A percentile compares a stretch with the other conserved stretches of the same genome.
These are phyloP conservation scores for Madurella mycetomatis DNA, from an alignment of 2,329 filamentous ascomycete species.

Conservation along the genomic window DNA sequence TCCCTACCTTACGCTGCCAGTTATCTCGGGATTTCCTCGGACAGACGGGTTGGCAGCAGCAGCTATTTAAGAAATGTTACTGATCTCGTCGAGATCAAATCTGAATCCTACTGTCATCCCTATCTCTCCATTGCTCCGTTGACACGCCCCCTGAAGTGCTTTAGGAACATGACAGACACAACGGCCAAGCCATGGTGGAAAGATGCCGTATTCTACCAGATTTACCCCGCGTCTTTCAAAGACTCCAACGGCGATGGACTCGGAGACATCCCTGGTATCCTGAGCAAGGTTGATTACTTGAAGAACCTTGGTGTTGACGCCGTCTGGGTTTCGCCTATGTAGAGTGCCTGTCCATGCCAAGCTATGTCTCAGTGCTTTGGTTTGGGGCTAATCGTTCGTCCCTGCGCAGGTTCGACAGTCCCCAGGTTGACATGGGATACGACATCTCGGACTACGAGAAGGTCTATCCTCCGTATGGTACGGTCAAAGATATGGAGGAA, in stretches of 20 bases:
- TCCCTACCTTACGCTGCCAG: too few species aligned
- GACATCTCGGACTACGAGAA: constrained; percentile 62
- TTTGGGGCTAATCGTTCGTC: constrained; percentile 32
- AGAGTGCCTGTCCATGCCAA: constrained; percentile 22
- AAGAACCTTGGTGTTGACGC: constrained; percentile 47
- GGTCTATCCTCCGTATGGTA: constrained; percentile 54
- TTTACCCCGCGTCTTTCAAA: constrained; percentile 53
- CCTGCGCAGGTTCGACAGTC: constrained; percentile 39
- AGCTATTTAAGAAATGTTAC: too few species aligned
- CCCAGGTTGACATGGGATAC: constrained; percentile 56
- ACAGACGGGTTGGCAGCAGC: too few species aligned
- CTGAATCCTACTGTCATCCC: too few species aligned
- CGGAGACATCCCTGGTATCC: constrained; percentile 50
- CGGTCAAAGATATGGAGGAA: constrained; percentile 58
- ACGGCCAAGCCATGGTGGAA: constrained; percentile 47
- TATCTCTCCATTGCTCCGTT: neutral
- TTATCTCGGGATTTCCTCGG: too few species aligned
- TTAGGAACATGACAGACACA: constrained; percentile 5
- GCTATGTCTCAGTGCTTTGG: neutral
- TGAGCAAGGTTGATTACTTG: constrained; percentile 50
- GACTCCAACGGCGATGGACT: constrained; percentile 52
- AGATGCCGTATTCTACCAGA: constrained; percentile 51
- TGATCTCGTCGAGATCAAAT: too few species aligned
- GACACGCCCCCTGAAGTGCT: neutral
- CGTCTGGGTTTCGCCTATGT: constrained; percentile 41